Evolutionary conservation across 495 filamentous ascomycete genomes (phyloP).

Genomic region (Sordaria brevicollis): DNA sequence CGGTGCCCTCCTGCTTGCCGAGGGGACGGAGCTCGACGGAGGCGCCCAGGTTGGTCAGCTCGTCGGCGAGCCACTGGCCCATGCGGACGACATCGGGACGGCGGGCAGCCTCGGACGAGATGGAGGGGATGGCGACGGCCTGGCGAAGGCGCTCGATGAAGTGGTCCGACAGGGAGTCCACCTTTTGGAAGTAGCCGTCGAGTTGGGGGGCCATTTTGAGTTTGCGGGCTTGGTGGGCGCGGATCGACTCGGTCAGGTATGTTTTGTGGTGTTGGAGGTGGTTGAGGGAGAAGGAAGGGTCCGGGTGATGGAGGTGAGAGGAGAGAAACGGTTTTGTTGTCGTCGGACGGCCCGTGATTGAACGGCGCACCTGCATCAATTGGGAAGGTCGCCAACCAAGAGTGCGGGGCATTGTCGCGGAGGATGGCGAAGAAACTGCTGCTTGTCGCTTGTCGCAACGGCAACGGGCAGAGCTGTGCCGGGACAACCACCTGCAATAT

Average conservation of each 20-base stretch:
- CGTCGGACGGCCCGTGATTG: not conserved
- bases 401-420: conserved; percentile 28
- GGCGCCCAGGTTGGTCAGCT: conserved; percentile 76
- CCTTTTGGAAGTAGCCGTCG: conserved; percentile 78
- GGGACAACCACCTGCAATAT: not conserved
- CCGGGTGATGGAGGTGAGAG: not conserved
- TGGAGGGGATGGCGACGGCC: conserved; percentile 91
- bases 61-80: conserved; percentile 78
- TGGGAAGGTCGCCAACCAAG: conserved; percentile 22
- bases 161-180: conserved; percentile 64
- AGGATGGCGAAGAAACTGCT: not conserved
- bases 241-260: conserved; percentile 36
- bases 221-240: conserved; percentile 45
- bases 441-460: not conserved
- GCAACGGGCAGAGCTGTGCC: not conserved
- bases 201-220: conserved; percentile 82
- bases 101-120: conserved; percentile 83
- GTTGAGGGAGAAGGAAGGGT: not conserved
- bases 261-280: conserved; percentile 8
- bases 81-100: conserved; percentile 90
- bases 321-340: conserved; percentile 2
- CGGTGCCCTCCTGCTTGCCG: conserved; percentile 82
- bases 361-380: conserved; percentile 4
- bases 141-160: conserved; percentile 90
- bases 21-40: conserved; percentile 71